Evolutionary conservation across 768 basidiomycete species (phyloP).

Genomic region (Antrodiella citrinella): DNA sequence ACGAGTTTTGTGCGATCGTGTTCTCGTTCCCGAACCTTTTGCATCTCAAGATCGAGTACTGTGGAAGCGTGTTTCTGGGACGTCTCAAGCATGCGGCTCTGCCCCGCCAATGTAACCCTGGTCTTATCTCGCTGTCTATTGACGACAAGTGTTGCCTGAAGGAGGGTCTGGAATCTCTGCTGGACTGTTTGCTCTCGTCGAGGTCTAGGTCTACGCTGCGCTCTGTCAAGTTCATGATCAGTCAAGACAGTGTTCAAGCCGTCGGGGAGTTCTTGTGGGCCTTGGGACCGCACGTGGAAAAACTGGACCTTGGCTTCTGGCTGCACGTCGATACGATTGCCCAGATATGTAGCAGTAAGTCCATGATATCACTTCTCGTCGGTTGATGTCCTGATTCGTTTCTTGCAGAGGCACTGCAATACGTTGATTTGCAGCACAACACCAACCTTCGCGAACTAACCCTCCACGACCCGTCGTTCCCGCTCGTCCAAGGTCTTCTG

Average conservation of each 20-base stretch:
- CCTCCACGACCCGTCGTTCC: neutral
- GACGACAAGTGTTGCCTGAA: neutral
- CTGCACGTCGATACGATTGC: neutral
- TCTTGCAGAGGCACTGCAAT: neutral
- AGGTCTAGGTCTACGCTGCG: neutral
- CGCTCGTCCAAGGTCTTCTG: neutral
- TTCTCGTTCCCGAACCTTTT: neutral
- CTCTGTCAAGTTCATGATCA: neutral
- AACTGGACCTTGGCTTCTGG: neutral
- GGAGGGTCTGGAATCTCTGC: neutral
- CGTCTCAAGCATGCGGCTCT: neutral
- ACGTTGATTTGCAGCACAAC: neutral
- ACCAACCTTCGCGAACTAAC: neutral
- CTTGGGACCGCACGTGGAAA: neutral
- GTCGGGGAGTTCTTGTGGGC: neutral
- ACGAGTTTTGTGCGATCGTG: neutral
- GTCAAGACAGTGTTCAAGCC: neutral
- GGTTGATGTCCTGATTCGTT: neutral
- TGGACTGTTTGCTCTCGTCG: neutral
- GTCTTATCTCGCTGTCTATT: neutral
- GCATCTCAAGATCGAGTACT: neutral
- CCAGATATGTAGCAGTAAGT: neutral
- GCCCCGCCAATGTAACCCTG: neutral
- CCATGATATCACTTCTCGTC: neutral
- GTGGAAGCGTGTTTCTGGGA: neutral